A percentile compares a stretch with the other conserved stretches of the same genome.
These are phyloP conservation scores for Picochlorum sp. DNA, from an alignment of 139 green algal species.

Conservation along the genomic window DNA sequence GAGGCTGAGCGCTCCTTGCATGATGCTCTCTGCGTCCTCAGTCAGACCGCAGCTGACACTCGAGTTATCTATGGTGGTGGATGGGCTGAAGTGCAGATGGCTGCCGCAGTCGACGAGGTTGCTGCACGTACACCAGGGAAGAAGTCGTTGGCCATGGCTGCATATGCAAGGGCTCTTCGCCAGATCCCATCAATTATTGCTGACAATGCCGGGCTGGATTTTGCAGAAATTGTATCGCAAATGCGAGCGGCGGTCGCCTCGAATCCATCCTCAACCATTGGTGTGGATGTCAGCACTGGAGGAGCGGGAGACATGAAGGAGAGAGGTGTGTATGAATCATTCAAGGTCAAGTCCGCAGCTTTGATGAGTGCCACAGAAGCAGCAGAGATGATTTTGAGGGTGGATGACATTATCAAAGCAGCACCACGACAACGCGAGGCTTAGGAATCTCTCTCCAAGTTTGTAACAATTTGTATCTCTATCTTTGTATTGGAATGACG, in stretches of 20 bases:
- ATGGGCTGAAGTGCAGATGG: conserved; percentile 84
- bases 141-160: conserved; percentile 83
- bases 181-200: conserved; percentile 88
- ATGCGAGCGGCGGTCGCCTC: conserved; percentile 70
- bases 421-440: conserved; percentile 64
- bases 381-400: conserved; percentile 95
- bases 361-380: conserved; percentile 90
- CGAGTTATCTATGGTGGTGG: conserved; percentile 89
- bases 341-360: conserved; percentile 68
- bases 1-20: conserved; percentile 96
- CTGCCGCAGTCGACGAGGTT: conserved; percentile 77
- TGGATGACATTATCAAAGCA: conserved; percentile 96
- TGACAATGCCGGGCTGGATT: conserved; percentile 87
- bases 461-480: too few species aligned
- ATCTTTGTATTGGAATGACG: too few species aligned
- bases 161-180: conserved; percentile 83
- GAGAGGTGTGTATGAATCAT: conserved; percentile 75
- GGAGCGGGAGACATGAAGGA: conserved; percentile 56
- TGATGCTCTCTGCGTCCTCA: conserved; percentile 96
- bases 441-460: not conserved
- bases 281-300: conserved; percentile 75
- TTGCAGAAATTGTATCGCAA: conserved; percentile 76
- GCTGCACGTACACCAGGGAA: conserved; percentile 86
- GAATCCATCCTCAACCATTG: conserved; percentile 35
- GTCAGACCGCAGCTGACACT: conserved; percentile 68